phyloP scores from a whole-genome alignment of 805 yeast genomes.

The Lipomyces mesembrius region DNA sequence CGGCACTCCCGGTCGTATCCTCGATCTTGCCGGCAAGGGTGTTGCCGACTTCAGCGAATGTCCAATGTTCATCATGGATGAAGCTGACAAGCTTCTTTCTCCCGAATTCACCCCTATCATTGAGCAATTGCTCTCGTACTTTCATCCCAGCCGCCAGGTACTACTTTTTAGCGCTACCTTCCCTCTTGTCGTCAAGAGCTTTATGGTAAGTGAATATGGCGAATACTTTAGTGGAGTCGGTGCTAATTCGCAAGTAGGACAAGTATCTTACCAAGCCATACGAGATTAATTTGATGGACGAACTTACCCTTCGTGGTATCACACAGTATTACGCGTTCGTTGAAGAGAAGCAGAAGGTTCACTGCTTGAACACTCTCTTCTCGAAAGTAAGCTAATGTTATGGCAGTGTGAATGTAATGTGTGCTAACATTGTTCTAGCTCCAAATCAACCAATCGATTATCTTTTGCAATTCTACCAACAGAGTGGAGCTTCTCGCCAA shows the following conservation, averaged over 20 bases:
- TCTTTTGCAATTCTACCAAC: conserved; percentile 94
- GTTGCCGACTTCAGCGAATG: conserved; percentile 87
- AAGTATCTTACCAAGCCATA: conserved; percentile 87
- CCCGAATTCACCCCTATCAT: conserved; percentile 87
- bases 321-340: conserved; percentile 98
- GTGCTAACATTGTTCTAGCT: conserved; percentile 45
- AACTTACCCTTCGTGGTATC: conserved; percentile 91
- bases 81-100: conserved; percentile 95
- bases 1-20: conserved; percentile 97
- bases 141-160: conserved; percentile 82
- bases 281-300: conserved; percentile 97
- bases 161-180: conserved; percentile 92
- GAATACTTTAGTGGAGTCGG: no score
- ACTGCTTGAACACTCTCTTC: conserved; percentile 92
- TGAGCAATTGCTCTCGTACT: conserved; percentile 79
- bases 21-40: conserved; percentile 87
- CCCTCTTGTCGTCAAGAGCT: conserved; percentile 89
- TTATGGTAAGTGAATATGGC: conserved; percentile 57
- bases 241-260: conserved; percentile 46
- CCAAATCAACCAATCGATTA: conserved; percentile 94
- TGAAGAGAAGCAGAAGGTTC: conserved; percentile 93
- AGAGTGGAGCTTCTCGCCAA: conserved; percentile 95
- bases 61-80: conserved; percentile 93
- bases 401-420: not conserved
- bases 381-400: conserved; percentile 55